Base-by-base conservation (phyloP, 2,329 filamentous ascomycete genomes). In the Rugonectria rugulosa region DNA sequence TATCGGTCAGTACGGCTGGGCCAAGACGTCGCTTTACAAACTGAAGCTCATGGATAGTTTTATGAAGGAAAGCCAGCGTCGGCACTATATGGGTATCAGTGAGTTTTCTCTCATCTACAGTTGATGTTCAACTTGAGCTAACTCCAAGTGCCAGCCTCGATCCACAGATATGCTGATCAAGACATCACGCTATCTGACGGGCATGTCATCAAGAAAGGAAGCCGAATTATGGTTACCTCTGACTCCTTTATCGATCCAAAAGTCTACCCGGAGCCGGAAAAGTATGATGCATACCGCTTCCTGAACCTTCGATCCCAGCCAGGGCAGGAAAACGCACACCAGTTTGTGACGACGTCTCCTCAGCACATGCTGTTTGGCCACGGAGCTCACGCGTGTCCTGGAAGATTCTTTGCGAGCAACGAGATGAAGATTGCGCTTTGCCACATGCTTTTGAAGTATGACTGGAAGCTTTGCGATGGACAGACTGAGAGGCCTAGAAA, bases 391-490 rank as follows among this genome's bases (percentile, higher is more conserved):
- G 79, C 76, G 1, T 79, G 81, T 45, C 77, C 79, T 0, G 81
- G 81, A 0, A 72, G 81, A 1, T 83, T 83, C 68, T 82, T 83
- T 57, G 80, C 81, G 0, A 74, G 76, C 1, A 75, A 79, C 49
- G 78, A 81, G 67, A 68, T 81, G 23, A 84, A 84, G 68, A 78
- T 84, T 66, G 68, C 80, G 5, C 54, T 84, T 8, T 72, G 78
- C 3, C 76, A 82, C 56, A 59, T 83, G 24, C 45, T 83, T 5
- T 62, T 78, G 23, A 78, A 80, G 48, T 83, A 81, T 54, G 81
- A 84, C 14, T 69, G 81, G 57, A 75, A 77, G 59, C 75, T 68
- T 10, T 44, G 54, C 17, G 40, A 51, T n/a, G 56, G 51, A 6
- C 21, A 41, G 29, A 48, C 36, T 2, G 42, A 32, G 12, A n/a